These are phyloP conservation scores for Aureobasidium sp. DNA, from an alignment of 2,329 filamentous ascomycete species.

Conservation along the genomic window DNA sequence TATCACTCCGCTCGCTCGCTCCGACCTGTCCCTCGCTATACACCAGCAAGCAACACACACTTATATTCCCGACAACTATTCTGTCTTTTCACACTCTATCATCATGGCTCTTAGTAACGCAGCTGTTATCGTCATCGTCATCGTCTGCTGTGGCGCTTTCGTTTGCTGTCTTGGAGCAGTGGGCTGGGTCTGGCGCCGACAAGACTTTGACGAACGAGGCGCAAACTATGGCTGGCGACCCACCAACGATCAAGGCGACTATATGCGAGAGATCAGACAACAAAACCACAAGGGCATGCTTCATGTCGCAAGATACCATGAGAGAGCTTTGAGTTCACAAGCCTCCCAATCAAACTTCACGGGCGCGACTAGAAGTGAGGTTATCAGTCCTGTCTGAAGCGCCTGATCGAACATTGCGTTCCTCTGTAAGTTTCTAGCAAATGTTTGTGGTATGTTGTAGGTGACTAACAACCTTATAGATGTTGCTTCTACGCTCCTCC, in stretches of 20 bases:
- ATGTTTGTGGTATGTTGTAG: no score
- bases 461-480: not conserved
- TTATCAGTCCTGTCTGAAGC: not conserved
- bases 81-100: not conserved
- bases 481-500: not conserved
- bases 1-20: not conserved
- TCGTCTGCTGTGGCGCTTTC: not conserved
- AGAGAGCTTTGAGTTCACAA: not conserved
- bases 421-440: not conserved
- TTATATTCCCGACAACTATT: not conserved
- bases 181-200: not conserved
- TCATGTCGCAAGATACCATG: not conserved
- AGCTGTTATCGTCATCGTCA: conserved; percentile 5
- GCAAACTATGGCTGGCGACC: conserved; percentile 4
- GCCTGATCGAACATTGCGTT: no score
- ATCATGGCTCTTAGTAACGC: not conserved
- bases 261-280: conserved; percentile 3
- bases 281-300: not conserved
- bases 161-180: conserved; percentile 1
- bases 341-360: not conserved
- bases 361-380: not conserved
- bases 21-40: not conserved
- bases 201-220: not conserved
- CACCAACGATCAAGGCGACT: not conserved
- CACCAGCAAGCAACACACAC: not conserved